Conservation (phyloP, 1,139 yeast genomes). For the Lodderomyces parapsilosis region DNA sequence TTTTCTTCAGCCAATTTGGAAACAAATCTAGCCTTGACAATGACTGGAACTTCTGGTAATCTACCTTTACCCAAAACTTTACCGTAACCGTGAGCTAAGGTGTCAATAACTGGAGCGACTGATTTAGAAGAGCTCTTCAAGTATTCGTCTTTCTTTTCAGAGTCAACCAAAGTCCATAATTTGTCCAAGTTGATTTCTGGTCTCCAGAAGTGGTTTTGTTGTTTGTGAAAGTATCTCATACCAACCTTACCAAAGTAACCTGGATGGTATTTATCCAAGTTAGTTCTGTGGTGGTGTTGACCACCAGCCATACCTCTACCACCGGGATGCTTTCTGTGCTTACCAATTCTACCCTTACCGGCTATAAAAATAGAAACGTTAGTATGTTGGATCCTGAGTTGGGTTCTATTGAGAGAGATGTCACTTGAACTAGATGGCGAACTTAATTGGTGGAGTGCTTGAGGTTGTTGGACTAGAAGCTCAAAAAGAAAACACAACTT, state of each 20-base stretch:
- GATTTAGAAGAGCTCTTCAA: slow-evolving; percentile 79
- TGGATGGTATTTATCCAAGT: slow-evolving; percentile 99
- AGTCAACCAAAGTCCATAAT: slow-evolving; percentile 96
- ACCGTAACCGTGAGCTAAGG: slow-evolving; percentile 99
- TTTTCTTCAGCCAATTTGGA: slow-evolving; percentile 99
- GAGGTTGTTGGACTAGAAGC: no score
- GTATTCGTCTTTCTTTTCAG: slow-evolving; percentile 94
- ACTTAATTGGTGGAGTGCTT: no score
- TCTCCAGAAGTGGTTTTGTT: slow-evolving; percentile 94
- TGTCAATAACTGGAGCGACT: slow-evolving; percentile 98
- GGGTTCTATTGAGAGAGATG: background rate
- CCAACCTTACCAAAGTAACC: slow-evolving; percentile 99
- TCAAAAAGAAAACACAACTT: no score
- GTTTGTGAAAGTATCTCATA: slow-evolving; percentile 99
- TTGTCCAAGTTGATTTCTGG: slow-evolving; percentile 98
- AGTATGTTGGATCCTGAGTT: slow-evolving; percentile 21
- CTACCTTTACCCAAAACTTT: slow-evolving; percentile 99
- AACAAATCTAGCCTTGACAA: slow-evolving; percentile 99
- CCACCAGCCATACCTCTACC: slow-evolving; percentile 99
- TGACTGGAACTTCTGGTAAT: slow-evolving; percentile 97
- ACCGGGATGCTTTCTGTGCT: slow-evolving; percentile 99
- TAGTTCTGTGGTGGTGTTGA: slow-evolving; percentile 99
- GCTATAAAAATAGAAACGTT: slow-evolving; percentile 52
- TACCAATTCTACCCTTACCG: slow-evolving; percentile 99
- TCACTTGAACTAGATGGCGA: background rate